Base-by-base conservation (phyloP, 257 asterid genomes). In the Nicotiana benthamiana region DNA sequence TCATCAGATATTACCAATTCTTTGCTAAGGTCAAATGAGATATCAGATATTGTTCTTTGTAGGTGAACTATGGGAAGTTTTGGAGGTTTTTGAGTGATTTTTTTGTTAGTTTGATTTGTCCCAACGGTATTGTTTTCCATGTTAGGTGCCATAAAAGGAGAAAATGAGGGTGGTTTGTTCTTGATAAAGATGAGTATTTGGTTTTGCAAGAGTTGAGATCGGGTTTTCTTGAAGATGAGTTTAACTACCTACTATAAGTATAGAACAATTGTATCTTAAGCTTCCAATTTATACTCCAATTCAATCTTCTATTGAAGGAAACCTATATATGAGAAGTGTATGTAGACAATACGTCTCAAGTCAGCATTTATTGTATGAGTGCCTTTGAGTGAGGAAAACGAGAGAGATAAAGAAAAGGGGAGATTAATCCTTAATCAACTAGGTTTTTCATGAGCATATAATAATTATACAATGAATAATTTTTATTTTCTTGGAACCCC, bases 1-100 rank as follows among this genome's bases (percentile, higher is more conserved):
- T 36, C 28, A n/a, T 51, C 36, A 32, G 2, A 13, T 54, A 51
- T 77, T 4, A 28, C 20, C 2, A 48, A 30, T 64, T 84, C 83
- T 53, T 85, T 86, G 16, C 82, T 79, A 79, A 91, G 90, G 22
- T 92, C 90, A 75, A 85, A 89, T 0, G 98, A 93, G 63, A 91
- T 90, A 86, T 95, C 98, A 12, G 98, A 95, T 7, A 88, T 85
- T 2, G 97, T 90, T 64, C 97, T 93, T 43, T 90, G 85, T 56
- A 95, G 91, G 72, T 77, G 77, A 4, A 90, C 97, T 77, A 85
- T 86, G 1, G 97, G 85, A 6, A 88, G 90, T 24, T 79, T 88
- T 0, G 92, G 70, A 3, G 96, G 91, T 32, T 93, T 92, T 32
- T 84, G 86, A 27, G 12, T 20, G 64, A 17, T 6, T 26, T 62